Base-by-base conservation (phyloP, 2,329 filamentous ascomycete genomes). In the Sclerotinia spermophila region DNA sequence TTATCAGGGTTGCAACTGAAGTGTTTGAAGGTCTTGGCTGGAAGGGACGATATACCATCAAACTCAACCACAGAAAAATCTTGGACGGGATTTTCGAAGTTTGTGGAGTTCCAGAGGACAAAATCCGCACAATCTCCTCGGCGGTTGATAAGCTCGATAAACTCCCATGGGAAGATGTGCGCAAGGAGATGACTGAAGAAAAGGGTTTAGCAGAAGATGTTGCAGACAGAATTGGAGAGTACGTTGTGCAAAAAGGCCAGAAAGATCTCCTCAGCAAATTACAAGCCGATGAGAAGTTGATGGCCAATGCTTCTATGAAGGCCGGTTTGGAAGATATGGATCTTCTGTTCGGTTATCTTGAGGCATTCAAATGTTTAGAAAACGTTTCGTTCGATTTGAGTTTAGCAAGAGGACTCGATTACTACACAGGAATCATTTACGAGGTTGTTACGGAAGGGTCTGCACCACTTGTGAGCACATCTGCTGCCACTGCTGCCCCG, bases 101-200 rank as follows among this genome's bases (percentile, higher is more conserved):
- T 40, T 95, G 92, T 76, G 94, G 95, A 74, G 94, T 98, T 21
- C 93, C 94, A 2, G 83, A 87, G 71, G 91, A 97, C 71, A 94
- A 96, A 84, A 92, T 97, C 75, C 88, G 95, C 69, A 89, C 92
- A 42, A 97, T 97, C 78, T 96, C 92, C 53, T 96, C 92, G 35
- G 94, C 95, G 2, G 94, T 98, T 61, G 95, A 98, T 83, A 98
- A 98, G 84, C 85, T 98, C 69, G 95, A 97, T 82, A 98, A 98
- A 83, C 84, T 90, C 78, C 91, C 94, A 1, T 97, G 94, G 95
- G 87, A 86, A 44, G 94, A 97, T 74, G 95, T 97, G 68, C 89
- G 90, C 80, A 92, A 91, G 81, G 94, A 97, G 81, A 97, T 97
- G 94, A 90, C 92, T 0, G 92, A 95, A 75, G 92, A 96, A 74